phyloP scores from a whole-genome alignment of 1,284 basidiomycete species.

The Mycena sp. region DNA sequence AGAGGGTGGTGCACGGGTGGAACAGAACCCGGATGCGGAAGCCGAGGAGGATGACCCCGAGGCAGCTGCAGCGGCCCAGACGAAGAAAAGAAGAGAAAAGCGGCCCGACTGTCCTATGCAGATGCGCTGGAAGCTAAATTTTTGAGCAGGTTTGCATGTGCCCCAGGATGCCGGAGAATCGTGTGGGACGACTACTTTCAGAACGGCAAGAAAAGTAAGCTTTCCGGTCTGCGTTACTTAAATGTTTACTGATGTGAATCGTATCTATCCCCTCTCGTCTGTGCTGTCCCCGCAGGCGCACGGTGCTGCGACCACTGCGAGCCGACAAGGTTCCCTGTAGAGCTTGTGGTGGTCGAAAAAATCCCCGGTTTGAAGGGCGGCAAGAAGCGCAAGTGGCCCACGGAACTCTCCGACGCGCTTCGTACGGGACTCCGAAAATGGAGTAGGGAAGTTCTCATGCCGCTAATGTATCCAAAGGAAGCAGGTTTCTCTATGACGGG shows the following conservation, averaged over 20 bases:
- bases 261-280: not conserved
- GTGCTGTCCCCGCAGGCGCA: constrained; percentile 6
- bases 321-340: constrained; percentile 14
- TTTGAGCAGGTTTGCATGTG: constrained; percentile 18
- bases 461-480: not conserved
- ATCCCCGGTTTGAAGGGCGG: not conserved
- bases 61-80: not conserved
- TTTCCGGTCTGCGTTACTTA: not conserved
- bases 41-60: not conserved
- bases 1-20: constrained; percentile 6
- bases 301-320: constrained; percentile 28
- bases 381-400: not conserved
- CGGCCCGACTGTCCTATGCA: not conserved
- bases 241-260: not conserved
- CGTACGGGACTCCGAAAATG: not conserved
- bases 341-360: constrained; percentile 1
- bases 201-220: constrained; percentile 21
- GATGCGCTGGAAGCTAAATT: constrained; percentile 11
- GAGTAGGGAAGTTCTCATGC: not conserved
- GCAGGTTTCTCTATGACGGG: not conserved
- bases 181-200: constrained; percentile 27
- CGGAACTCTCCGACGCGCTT: not conserved
- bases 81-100: constrained; percentile 7
- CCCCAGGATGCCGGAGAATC: constrained; percentile 19
- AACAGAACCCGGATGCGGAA: constrained; percentile 1